Conservation (phyloP, 495 filamentous ascomycete genomes). For the Aspergillus kassunensis region DNA sequence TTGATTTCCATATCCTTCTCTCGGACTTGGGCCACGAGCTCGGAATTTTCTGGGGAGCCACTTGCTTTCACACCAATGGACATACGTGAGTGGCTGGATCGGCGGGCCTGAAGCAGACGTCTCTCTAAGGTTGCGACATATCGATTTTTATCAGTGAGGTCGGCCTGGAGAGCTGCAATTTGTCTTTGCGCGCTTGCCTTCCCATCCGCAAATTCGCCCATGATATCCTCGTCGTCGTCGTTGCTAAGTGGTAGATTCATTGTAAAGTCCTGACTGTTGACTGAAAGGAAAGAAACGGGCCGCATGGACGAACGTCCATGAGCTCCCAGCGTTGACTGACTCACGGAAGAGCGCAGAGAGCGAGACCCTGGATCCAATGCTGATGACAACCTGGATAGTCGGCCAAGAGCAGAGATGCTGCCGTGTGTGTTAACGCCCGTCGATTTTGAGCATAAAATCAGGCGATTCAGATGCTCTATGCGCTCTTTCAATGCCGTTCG, state of each 20-base stretch:
- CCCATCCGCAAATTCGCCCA: conserved; percentile 82
- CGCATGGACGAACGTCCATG: conserved; percentile 52
- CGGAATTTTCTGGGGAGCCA: conserved; percentile 62
- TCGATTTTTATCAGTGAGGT: conserved; percentile 89
- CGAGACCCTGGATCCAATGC: conserved; percentile 40
- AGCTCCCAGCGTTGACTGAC: conserved; percentile 61
- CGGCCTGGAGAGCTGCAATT: conserved; percentile 84
- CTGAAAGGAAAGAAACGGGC: conserved; percentile 62
- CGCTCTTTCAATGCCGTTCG: conserved; percentile 93
- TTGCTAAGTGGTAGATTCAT: conserved; percentile 33
- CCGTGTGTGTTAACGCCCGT: conserved; percentile 81
- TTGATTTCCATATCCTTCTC: conserved; percentile 95
- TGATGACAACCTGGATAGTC: conserved; percentile 59
- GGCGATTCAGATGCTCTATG: conserved; percentile 93
- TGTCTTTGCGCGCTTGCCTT: conserved; percentile 76
- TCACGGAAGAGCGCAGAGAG: conserved; percentile 69
- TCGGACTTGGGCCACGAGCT: conserved; percentile 61
- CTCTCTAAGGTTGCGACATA: conserved; percentile 94
- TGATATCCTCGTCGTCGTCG: conserved; percentile 67
- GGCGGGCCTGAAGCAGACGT: conserved; percentile 82
- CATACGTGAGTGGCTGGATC: conserved; percentile 82
- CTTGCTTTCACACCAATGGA: conserved; percentile 62
- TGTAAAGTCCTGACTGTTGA: conserved; percentile 39
- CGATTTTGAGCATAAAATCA: conserved; percentile 93
- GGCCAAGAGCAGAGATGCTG: conserved; percentile 67